Evolutionary conservation across 2,329 filamentous ascomycete species (phyloP).

Genomic region (Aspergillus sp.): DNA sequence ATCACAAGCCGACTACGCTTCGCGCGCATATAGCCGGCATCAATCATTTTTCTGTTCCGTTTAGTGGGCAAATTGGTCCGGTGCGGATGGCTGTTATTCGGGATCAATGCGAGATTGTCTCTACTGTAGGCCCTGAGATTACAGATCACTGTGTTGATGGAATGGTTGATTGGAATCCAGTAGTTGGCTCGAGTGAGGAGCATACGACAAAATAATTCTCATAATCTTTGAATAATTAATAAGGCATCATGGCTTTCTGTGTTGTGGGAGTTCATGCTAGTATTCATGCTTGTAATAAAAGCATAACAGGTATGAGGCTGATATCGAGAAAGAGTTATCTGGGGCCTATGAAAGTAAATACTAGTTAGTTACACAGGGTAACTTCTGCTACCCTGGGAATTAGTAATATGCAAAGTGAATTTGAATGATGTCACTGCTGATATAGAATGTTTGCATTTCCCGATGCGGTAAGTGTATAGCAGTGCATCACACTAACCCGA

Average conservation of each 20-base stretch:
- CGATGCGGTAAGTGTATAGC: background rate
- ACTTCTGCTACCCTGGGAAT: too few species aligned
- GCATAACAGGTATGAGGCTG: too few species aligned
- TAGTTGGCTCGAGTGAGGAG: constrained; percentile 23
- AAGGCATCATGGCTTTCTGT: background rate
- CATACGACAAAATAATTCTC: background rate
- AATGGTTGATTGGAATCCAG: constrained; percentile 29
- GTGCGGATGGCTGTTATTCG: constrained; percentile 22
- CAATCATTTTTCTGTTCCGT: constrained; percentile 26
- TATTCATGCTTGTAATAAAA: too few species aligned
- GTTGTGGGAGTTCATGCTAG: background rate
- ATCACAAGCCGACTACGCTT: constrained; percentile 12
- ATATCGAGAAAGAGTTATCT: too few species aligned
- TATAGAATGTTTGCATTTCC: background rate
- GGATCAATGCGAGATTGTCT: constrained; percentile 13
- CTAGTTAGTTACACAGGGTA: too few species aligned
- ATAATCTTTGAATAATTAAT: background rate
- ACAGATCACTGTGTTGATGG: constrained; percentile 20
- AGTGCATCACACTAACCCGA: background rate
- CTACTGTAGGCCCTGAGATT: constrained; percentile 22
- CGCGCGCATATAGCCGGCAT: constrained; percentile 16
- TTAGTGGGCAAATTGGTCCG: constrained; percentile 20
- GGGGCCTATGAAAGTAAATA: too few species aligned
- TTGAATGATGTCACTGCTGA: background rate
- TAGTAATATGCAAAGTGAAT: too few species aligned